phyloP scores from a whole-genome alignment of 164 flowering plant species.

The Magnolia sinica region DNA sequence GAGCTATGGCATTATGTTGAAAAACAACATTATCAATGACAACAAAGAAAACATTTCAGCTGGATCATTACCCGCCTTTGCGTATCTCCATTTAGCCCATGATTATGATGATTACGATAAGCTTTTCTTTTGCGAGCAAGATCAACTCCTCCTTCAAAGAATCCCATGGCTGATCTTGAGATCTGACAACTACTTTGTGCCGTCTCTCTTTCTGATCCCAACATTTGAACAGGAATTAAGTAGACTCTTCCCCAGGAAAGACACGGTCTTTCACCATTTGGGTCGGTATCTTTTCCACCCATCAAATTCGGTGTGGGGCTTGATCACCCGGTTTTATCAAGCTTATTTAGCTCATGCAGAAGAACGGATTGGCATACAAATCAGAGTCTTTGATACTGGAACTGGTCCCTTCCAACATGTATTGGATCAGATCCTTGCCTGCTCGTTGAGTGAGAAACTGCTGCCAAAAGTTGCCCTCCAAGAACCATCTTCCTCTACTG shows the following conservation, averaged over 20 bases:
- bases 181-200: conserved; percentile 71
- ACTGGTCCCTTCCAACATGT: conserved; percentile 68
- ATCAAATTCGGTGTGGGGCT: conserved; percentile 76
- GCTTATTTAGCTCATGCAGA: conserved; percentile 78
- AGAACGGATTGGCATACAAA: conserved; percentile 71
- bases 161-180: conserved; percentile 73
- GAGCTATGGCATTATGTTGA: conserved; percentile 59
- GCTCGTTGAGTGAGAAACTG: conserved; percentile 56
- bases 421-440: conserved; percentile 64
- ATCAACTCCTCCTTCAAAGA: conserved; percentile 50
- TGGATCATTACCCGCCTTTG: conserved; percentile 23
- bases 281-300: conserved; percentile 86
- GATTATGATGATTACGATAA: conserved; percentile 72
- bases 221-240: conserved; percentile 58
- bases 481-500: conserved; percentile 14
- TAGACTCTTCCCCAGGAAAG: conserved; percentile 66
- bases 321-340: conserved; percentile 65
- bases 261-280: conserved; percentile 69
- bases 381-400: conserved; percentile 59
- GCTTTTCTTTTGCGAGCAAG: conserved; percentile 80
- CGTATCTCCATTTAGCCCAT: conserved; percentile 72
- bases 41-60: conserved; percentile 4
- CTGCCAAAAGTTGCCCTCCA: conserved; percentile 42
- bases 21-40: conserved; percentile 22
- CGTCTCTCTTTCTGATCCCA: conserved; percentile 76